Evolutionary conservation across 225 moss, liverwort and hornwort species (phyloP), one percentile per base, ranked within the genome.

Genomic region (Climacium dendroides): DNA sequence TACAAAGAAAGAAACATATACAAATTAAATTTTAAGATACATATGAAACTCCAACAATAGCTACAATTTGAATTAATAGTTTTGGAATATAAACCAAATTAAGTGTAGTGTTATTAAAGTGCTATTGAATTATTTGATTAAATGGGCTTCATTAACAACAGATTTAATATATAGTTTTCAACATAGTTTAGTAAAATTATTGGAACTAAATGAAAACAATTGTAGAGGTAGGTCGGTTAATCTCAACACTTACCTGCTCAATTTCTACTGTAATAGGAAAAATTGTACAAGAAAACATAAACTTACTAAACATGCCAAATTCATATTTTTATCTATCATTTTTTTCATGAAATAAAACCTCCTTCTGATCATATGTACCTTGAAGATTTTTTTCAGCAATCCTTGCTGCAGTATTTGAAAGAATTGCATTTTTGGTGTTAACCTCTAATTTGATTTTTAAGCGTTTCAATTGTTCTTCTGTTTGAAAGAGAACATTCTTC

Each of bases 391-490:
- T 92, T 59, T 87, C 71, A 16, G 91, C 89, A 88, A 91, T 91
- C 16, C 83, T 88, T 22, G 93, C 88, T 10, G 90, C 39, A 17
- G 82, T 90, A 45, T 88, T 91, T 65, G 93, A 93, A n/a, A 93
- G 9, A 17, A 92, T 86, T 63, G 92, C 92, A 55, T 86, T 88
- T 82, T 92, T 91, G 3, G 93, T 91, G 86, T 89, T 92, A 15
- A 76, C 52, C 25, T 93, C 92, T 16, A 93, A 37, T 87, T 92
- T 92, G 7, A 87, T 28, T 61, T 93, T 88, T 13, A 94, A 80
- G 1, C 87, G 91, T 66, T 89, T 92, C 6, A 94, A 83, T 77
- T 94, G 91, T 76, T 92, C 92, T 12, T 92, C 89, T 0, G 83
- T 78, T 61, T 92, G 90, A 29, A 75, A 81, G 15, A 92, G 80